A percentile compares a stretch with the other conserved stretches of the same genome.
phyloP scores from a whole-genome alignment of 805 yeast genomes.

The Phaffomyces opuntiae region DNA sequence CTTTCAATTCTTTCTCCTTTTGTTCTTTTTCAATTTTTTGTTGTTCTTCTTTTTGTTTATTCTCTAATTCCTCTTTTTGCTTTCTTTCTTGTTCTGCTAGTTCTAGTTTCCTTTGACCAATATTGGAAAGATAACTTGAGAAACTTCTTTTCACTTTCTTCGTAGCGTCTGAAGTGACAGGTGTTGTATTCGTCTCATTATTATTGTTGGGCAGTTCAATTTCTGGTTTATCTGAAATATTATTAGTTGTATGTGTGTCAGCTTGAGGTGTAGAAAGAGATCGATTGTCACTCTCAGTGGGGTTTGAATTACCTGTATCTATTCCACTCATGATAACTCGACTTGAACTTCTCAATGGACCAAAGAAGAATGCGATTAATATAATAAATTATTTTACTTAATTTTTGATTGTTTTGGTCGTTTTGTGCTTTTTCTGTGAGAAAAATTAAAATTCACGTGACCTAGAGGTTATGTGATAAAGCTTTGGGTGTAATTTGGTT shows the following conservation, averaged over 20 bases:
- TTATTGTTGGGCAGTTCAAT: not conserved
- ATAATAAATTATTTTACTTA: not conserved
- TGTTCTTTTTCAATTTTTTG: slow-evolving; percentile 1
- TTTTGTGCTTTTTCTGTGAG: not conserved
- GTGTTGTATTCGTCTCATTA: not conserved
- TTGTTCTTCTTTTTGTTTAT: not conserved
- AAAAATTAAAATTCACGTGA: not conserved
- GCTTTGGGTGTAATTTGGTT: no score
- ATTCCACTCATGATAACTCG: no score
- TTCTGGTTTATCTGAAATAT: no score
- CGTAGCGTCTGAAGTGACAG: not conserved
- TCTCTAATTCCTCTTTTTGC: not conserved
- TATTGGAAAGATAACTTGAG: slow-evolving; percentile 5
- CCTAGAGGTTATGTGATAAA: not conserved
- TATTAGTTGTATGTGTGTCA: no score
- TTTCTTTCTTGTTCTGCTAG: slow-evolving; percentile 4
- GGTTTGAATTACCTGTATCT: no score
- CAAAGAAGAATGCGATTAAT: not conserved
- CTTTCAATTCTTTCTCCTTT: slow-evolving; percentile 1
- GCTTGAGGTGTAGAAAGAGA: no score
- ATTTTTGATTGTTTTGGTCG: not conserved
- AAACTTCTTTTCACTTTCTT: slow-evolving; percentile 5
- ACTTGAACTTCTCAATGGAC: not conserved
- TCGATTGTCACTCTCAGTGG: no score
- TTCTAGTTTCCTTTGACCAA: not conserved